Evolutionary conservation across 2,329 filamentous ascomycete genomes (phyloP).

Genomic region (Celoporthe dispersa): DNA sequence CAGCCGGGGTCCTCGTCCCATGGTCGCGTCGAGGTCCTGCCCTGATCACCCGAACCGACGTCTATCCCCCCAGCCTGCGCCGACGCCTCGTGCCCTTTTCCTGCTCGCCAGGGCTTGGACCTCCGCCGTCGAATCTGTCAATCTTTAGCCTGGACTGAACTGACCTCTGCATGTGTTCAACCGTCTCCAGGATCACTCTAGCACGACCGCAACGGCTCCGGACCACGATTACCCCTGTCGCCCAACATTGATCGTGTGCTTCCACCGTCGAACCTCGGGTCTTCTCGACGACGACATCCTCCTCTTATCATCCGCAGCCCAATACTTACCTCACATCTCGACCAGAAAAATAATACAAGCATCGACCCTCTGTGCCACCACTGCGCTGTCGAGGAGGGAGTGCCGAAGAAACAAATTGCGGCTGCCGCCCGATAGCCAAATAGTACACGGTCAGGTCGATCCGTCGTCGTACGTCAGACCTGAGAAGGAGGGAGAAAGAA

Average conservation of each 20-base stretch:
- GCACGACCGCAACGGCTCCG: conserved; percentile 22
- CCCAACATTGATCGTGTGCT: conserved; percentile 12
- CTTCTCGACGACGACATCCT: neutral
- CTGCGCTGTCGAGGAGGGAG: conserved; percentile 1
- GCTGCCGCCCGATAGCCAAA: neutral
- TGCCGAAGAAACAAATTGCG: neutral
- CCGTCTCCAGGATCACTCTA: conserved; percentile 19
- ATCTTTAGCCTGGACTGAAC: conserved; percentile 1
- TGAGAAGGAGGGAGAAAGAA: neutral
- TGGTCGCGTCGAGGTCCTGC: neutral
- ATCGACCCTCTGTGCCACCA: conserved; percentile 20
- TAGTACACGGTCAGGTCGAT: neutral
- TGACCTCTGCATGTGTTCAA: neutral
- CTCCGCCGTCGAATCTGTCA: neutral
- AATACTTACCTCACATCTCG: conserved; percentile 16
- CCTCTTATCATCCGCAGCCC: neutral
- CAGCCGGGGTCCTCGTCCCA: neutral
- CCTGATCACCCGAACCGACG: neutral
- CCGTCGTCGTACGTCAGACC: neutral
- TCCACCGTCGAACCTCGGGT: conserved; percentile 9
- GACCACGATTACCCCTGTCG: conserved; percentile 31
- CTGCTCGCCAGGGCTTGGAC: neutral
- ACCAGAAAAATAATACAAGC: conserved; percentile 7
- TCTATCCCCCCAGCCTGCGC: neutral
- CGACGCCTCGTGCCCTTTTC: neutral